A percentile compares a stretch with the other conserved stretches of the same genome.
phyloP scores from a whole-genome alignment of 2,329 filamentous ascomycete genomes.

The Claviceps monticola region DNA sequence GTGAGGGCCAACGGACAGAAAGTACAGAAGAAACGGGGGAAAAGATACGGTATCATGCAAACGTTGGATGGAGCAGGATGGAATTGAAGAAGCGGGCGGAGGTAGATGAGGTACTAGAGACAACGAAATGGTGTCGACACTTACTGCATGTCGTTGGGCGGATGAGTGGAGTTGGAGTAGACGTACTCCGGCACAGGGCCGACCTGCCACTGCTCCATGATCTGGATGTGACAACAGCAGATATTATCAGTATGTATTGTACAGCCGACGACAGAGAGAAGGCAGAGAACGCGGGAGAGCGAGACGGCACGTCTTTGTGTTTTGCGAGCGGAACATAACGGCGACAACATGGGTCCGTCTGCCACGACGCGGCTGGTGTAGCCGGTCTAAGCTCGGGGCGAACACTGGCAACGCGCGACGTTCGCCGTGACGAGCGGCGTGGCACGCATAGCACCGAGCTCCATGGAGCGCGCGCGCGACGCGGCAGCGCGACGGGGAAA shows the following conservation, averaged over 20 bases:
- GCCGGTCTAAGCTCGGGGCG: background rate
- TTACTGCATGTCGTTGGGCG: conserved; percentile 45
- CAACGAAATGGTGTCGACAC: conserved; percentile 26
- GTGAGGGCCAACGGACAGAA: background rate
- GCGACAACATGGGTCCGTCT: conserved; percentile 10
- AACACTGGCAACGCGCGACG: conserved; percentile 8
- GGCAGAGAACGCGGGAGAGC: conserved; percentile 4
- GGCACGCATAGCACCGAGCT: background rate
- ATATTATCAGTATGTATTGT: conserved; percentile 12
- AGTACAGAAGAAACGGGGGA: background rate
- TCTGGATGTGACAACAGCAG: conserved; percentile 22
- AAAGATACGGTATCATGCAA: background rate
- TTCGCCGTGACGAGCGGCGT: conserved; percentile 5
- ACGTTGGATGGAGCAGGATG: background rate
- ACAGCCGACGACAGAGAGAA: conserved; percentile 7
- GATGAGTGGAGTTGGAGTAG: conserved; percentile 39
- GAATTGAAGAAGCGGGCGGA: conserved; percentile 5
- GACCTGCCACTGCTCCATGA: conserved; percentile 49
- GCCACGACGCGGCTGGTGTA: conserved; percentile 12
- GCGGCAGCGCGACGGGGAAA: conserved; percentile 6
- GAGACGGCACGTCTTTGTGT: background rate
- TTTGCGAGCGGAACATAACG: conserved; percentile 6
- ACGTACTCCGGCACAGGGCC: conserved; percentile 47
- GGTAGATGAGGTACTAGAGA: conserved; percentile 15
- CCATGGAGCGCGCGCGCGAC: conserved; percentile 3